Evolutionary conservation across 208 protist genomes (phyloP), one percentile per base, ranked within the genome.

Genomic region (Crithidia fasciculata): DNA sequence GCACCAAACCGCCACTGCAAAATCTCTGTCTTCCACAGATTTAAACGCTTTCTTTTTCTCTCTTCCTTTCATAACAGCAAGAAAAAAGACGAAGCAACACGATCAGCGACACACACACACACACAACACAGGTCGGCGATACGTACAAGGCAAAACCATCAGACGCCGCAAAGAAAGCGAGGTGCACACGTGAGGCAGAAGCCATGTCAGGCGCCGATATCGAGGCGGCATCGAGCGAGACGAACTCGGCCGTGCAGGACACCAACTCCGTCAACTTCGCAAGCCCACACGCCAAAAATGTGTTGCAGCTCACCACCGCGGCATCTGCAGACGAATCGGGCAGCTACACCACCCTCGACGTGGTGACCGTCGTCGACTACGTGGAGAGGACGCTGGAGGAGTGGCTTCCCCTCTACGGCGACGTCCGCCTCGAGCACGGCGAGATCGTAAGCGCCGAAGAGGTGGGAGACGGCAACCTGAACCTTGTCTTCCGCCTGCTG

Each of bases 401-500:
- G 43, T 82, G 65, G 67, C 54, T 67, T 15, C 57, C 60, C 3
- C 50, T 70, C 52, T 56, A 62, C 39, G 61, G 55, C 58, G 69
- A 59, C 41, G 39, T 49, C 5, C 60, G 68, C 41, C 53, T 82
- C 15, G 36, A 39, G 16, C 69, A 57, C 39, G 67, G 76, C 53
- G 57, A 76, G 65, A 28, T 82, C 19, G 45, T 47, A 8, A 52
- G 36, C 40, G 68, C 81, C 1, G 73, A 77, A 50, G 81, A 82
- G 50, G 72, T 82, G 2, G 66, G 76, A 15, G 81, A 76, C 37
- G 81, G 81, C 65, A 82, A 85, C 55, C 44, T 85, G 18, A 85
- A 82, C 52, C 43, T 82, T 2, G 76, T 82, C 0, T 85, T 82
- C 53, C 65, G 68, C 44, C 73, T 82, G 58, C 68, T 80, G 39